Evolutionary conservation across 805 yeast species (phyloP).

Genomic region (Ogataea zsoltii): DNA sequence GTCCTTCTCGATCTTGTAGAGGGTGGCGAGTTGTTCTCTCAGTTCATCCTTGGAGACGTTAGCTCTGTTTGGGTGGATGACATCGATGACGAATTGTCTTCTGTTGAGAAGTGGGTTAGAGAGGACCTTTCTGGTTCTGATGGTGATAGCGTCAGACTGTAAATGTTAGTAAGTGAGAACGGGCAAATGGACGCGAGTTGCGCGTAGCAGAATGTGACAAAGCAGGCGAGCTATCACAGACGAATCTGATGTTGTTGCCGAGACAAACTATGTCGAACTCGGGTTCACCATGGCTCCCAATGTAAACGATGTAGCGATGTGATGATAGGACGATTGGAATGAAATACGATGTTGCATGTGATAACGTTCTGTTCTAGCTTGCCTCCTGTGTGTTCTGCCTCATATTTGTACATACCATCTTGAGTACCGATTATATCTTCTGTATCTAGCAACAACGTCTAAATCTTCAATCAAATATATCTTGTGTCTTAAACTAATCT

Average conservation of each 20-base stretch:
- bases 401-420: slow-evolving; percentile 15
- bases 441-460: slow-evolving; percentile 7
- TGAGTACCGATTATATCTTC: slow-evolving; percentile 8
- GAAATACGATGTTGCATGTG: no score
- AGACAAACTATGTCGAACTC: no score
- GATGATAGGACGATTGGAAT: no score
- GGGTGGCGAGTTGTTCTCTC: slow-evolving; percentile 68
- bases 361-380: no score
- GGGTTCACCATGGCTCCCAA: no score
- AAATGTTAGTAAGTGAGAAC: slow-evolving; percentile 5
- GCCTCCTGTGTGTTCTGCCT: not conserved
- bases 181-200: no score
- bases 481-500: slow-evolving; percentile 2
- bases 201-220: no score
- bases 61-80: slow-evolving; percentile 98
- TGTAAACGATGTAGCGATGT: no score
- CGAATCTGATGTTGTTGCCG: no score
- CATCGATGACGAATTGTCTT: slow-evolving; percentile 99
- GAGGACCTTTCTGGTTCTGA: slow-evolving; percentile 99
- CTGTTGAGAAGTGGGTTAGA: slow-evolving; percentile 99
- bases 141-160: slow-evolving; percentile 98
- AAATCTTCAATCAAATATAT: slow-evolving; percentile 1
- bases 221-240: no score
- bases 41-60: slow-evolving; percentile 99
- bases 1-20: slow-evolving; percentile 68